These are phyloP conservation scores for Trichoderma citrinoviride DNA, from an alignment of 2,329 filamentous ascomycete genomes.

Conservation along the genomic window DNA sequence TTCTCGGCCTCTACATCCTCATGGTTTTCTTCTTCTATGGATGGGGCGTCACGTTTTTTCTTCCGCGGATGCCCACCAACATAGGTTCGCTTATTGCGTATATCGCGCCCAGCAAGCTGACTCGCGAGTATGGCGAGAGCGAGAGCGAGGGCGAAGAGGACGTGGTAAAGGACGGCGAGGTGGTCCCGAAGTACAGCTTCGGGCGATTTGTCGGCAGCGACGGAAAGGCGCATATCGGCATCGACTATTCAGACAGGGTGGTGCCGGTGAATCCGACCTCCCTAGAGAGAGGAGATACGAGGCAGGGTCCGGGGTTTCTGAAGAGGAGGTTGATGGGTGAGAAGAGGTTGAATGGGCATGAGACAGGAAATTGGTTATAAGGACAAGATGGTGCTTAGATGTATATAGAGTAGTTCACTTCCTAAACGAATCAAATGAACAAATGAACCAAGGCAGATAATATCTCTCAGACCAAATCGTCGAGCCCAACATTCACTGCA, in stretches of 20 bases:
- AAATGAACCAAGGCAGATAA: no score
- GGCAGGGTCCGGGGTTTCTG: background rate
- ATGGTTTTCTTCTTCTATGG: slow-evolving; percentile 45
- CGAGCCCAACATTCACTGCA: no score
- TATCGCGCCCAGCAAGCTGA: slow-evolving; percentile 43
- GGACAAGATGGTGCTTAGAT: background rate
- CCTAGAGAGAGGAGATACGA: background rate
- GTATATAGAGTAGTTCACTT: no score
- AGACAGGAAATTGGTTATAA: background rate
- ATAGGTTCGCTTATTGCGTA: slow-evolving; percentile 48
- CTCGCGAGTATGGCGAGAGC: slow-evolving; percentile 27
- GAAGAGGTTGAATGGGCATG: background rate
- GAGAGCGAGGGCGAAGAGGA: background rate
- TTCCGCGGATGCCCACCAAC: slow-evolving; percentile 52
- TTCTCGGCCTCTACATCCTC: slow-evolving; percentile 45
- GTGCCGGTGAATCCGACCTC: background rate
- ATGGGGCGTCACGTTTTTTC: slow-evolving; percentile 39
- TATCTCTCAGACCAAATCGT: no score
- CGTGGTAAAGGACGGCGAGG: background rate
- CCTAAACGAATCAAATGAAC: no score
- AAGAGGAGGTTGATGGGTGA: background rate
- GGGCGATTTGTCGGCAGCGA: slow-evolving; percentile 50
- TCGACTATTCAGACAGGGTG: slow-evolving; percentile 38
- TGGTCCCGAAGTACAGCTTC: slow-evolving; percentile 41
- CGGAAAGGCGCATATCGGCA: slow-evolving; percentile 47